phyloP scores from a whole-genome alignment of 1,139 yeast genomes.

The Protomyces gravidus region DNA sequence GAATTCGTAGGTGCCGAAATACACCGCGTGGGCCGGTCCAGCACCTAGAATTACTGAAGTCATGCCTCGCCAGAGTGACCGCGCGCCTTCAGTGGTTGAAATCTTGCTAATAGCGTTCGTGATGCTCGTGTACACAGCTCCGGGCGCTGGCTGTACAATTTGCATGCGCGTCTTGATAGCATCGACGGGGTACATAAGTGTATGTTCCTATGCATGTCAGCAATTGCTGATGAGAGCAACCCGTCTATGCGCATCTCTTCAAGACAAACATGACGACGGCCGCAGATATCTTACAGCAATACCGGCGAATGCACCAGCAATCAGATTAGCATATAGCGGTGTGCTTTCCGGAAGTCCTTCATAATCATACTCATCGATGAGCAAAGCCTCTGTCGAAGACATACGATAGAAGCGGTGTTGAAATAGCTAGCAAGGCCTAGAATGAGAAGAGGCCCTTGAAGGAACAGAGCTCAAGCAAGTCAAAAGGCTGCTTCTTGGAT shows the following conservation, averaged over 20 bases:
- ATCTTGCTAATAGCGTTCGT: constrained; percentile 66
- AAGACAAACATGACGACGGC: neutral
- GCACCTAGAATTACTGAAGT: constrained; percentile 92
- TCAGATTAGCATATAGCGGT: constrained; percentile 71
- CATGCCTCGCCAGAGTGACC: constrained; percentile 91
- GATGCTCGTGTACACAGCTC: constrained; percentile 47
- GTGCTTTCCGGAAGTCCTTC: constrained; percentile 90
- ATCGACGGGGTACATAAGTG: constrained; percentile 94
- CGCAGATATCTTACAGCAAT: constrained; percentile 52
- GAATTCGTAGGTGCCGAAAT: constrained; percentile 91
- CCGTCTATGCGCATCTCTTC: too few species aligned
- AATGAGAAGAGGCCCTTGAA: too few species aligned
- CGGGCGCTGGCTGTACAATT: constrained; percentile 47
- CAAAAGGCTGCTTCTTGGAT: too few species aligned
- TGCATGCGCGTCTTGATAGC: constrained; percentile 93
- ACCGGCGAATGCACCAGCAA: constrained; percentile 97
- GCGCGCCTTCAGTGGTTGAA: constrained; percentile 82
- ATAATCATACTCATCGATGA: constrained; percentile 52
- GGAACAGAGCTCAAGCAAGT: too few species aligned
- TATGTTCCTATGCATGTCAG: constrained; percentile 57
- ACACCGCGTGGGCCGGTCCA: constrained; percentile 99
- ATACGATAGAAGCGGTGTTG: too few species aligned
- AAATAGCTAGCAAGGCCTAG: too few species aligned
- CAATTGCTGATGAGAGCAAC: neutral
- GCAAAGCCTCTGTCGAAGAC: constrained; percentile 23